Percentiles rank a stretch among this genome's conserved stretches.
Evolutionary conservation across 257 asterid genomes (phyloP).

Genomic region (Echites panduratus): DNA sequence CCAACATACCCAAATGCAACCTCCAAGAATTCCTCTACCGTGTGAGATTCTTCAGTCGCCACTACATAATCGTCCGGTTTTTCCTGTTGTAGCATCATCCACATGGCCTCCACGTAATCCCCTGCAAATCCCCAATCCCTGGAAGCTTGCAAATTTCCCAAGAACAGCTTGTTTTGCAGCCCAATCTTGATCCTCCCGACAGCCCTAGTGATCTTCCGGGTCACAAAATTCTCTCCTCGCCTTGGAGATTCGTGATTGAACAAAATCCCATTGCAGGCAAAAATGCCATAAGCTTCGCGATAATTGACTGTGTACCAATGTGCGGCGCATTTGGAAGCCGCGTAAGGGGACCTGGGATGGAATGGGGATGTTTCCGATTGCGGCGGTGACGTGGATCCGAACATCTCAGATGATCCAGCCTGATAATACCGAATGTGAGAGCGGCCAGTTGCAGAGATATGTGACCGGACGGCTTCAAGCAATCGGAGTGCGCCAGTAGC

Average conservation of each 20-base stretch:
- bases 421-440: slow-evolving; percentile 74
- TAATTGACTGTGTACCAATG: slow-evolving; percentile 99
- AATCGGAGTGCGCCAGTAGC: slow-evolving; percentile 97
- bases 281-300: slow-evolving; percentile 84
- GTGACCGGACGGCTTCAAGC: slow-evolving; percentile 89
- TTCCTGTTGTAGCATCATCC: slow-evolving; percentile 98
- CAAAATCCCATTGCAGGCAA: slow-evolving; percentile 88
- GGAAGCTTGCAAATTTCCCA: slow-evolving; percentile 82
- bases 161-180: slow-evolving; percentile 78
- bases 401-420: slow-evolving; percentile 98
- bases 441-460: slow-evolving; percentile 75
- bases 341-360: slow-evolving; percentile 95
- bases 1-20: slow-evolving; percentile 80
- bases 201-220: slow-evolving; percentile 92
- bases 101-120: slow-evolving; percentile 97
- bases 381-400: slow-evolving; percentile 95
- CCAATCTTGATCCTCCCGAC: slow-evolving; percentile 92
- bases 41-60: slow-evolving; percentile 95
- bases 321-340: slow-evolving; percentile 96
- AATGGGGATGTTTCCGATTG: slow-evolving; percentile 78
- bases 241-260: slow-evolving; percentile 93
- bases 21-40: slow-evolving; percentile 78
- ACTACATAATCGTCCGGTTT: slow-evolving; percentile 94
- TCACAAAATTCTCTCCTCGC: slow-evolving; percentile 94
- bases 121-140: slow-evolving; percentile 99